Conservation (phyloP, 2,329 filamentous ascomycete species). For the Septoria linicola region DNA sequence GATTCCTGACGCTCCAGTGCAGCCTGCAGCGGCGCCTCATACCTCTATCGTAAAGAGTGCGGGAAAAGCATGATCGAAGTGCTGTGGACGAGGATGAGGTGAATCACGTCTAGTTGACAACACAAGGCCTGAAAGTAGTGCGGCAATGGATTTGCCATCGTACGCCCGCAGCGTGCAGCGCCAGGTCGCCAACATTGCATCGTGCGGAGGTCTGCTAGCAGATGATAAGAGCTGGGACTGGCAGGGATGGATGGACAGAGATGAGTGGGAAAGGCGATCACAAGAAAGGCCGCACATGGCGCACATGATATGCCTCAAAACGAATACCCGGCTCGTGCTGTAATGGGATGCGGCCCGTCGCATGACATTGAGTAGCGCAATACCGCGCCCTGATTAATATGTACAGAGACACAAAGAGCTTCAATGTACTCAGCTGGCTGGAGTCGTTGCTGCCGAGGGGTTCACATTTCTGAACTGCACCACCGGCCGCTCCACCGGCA, state of each 20-base stretch:
- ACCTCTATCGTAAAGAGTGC: slow-evolving; percentile 28
- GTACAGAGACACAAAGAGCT: slow-evolving; percentile 3
- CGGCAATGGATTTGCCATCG: neutral
- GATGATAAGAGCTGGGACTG: no score
- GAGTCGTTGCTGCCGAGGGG: neutral
- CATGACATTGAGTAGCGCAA: neutral
- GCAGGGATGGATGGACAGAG: no score
- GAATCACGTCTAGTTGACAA: neutral
- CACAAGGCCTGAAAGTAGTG: neutral
- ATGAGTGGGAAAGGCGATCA: no score
- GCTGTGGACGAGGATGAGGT: neutral
- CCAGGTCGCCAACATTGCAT: no score
- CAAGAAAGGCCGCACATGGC: no score
- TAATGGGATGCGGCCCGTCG: neutral
- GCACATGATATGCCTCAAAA: no score
- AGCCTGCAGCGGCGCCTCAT: slow-evolving; percentile 39
- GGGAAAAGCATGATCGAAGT: slow-evolving; percentile 19
- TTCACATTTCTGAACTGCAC: slow-evolving; percentile 28
- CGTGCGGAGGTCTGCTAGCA: no score
- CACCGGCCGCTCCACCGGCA: slow-evolving; percentile 37
- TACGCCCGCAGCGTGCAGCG: neutral
- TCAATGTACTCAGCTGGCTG: neutral
- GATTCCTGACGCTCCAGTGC: slow-evolving; percentile 70
- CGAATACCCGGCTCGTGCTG: neutral
- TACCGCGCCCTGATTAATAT: neutral